phyloP scores from a whole-genome alignment of 176 grass and related monocot genomes.

The Melocanna baccifera region DNA sequence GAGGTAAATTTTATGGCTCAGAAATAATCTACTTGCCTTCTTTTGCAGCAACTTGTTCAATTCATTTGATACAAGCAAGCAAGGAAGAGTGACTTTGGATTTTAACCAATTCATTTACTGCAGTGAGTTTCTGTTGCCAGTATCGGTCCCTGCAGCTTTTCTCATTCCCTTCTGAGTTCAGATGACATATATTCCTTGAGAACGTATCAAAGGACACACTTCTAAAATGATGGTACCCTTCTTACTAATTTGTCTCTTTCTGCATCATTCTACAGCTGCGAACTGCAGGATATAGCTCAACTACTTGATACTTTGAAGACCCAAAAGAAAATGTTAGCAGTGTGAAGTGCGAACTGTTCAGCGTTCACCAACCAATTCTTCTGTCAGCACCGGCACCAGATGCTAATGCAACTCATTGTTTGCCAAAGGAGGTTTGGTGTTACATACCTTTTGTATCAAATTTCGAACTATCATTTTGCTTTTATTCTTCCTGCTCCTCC shows the following conservation, averaged over 20 bases:
- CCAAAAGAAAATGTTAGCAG: not conserved
- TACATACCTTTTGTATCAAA: not conserved
- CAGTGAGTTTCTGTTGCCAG: conserved; percentile 48
- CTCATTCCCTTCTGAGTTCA: not conserved
- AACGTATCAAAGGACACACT: not conserved
- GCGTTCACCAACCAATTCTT: not conserved
- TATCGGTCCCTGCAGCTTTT: not conserved
- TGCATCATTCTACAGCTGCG: conserved; percentile 40
- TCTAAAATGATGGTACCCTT: not conserved
- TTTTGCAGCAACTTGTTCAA: conserved; percentile 67
- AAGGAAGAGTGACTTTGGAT: conserved; percentile 79
- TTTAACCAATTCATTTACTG: conserved; percentile 92
- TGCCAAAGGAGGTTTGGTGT: not conserved
- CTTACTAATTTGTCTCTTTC: not conserved
- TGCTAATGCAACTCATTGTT: conserved; percentile 12
- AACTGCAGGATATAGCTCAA: conserved; percentile 72
- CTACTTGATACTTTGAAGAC: not conserved
- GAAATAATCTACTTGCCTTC: not conserved
- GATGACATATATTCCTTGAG: not conserved
- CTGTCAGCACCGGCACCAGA: not conserved
- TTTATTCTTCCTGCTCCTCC: not conserved
- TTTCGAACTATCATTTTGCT: not conserved
- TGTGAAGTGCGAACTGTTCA: not conserved
- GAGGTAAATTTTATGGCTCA: not conserved
- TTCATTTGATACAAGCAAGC: conserved; percentile 76